phyloP scores from a whole-genome alignment of 78 protist species.

The Protostelium mycophagum region DNA sequence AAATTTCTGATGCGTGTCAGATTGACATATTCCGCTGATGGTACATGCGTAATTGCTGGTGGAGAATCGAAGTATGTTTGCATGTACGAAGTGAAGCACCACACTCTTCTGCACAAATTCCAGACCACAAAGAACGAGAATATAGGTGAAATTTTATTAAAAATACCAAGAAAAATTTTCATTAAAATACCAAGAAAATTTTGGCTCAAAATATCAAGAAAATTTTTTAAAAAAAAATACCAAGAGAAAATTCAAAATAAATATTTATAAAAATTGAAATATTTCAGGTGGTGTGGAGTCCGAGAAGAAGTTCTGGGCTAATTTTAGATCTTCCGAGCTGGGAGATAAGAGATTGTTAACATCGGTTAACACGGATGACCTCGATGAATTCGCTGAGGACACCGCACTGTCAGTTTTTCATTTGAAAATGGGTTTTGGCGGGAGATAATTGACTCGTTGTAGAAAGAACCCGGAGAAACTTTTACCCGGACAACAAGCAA shows the following conservation, averaged over 20 bases:
- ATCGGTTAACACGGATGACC: not conserved
- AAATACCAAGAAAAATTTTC: too few relatives aligned
- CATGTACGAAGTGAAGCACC: slow-evolving; percentile 68
- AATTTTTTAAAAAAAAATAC: slow-evolving; percentile 36
- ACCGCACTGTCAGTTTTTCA: not conserved
- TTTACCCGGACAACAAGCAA: not conserved
- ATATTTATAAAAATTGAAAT: too few relatives aligned
- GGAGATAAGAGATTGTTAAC: not conserved
- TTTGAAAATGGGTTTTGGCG: not conserved
- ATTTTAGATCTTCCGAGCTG: not conserved
- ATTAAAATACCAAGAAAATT: too few relatives aligned
- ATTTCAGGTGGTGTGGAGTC: not conserved
- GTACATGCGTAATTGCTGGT: slow-evolving; percentile 67
- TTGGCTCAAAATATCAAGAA: too few relatives aligned
- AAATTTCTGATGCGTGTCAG: not conserved
- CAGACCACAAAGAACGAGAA: slow-evolving; percentile 19
- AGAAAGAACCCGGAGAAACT: not conserved
- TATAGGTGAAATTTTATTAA: too few relatives aligned
- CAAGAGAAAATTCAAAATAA: slow-evolving; percentile 16
- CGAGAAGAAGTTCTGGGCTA: not conserved
- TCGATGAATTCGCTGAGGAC: not conserved
- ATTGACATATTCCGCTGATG: slow-evolving; percentile 77
- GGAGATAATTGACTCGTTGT: too few relatives aligned
- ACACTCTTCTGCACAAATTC: slow-evolving; percentile 43
- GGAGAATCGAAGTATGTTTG: slow-evolving; percentile 84